A percentile compares a stretch with the other conserved stretches of the same genome.
Conservation (phyloP, 2,329 filamentous ascomycete species). For the Podosphaera xanthii region DNA sequence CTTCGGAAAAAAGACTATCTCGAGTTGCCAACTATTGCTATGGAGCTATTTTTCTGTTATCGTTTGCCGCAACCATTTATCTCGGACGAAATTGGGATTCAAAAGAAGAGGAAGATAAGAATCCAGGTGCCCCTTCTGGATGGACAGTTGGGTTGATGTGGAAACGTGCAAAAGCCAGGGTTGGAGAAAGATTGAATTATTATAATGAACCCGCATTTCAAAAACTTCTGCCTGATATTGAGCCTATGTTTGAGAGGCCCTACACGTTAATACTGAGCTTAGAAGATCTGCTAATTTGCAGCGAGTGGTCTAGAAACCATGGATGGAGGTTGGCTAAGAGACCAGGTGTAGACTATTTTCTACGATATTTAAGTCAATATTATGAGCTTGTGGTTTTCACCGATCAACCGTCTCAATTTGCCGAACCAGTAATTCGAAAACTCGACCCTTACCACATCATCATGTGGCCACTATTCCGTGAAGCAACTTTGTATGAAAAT, state of each 20-base stretch:
- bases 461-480: constrained; percentile 81
- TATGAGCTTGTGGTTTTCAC: constrained; percentile 97
- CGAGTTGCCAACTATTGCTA: constrained; percentile 58
- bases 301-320: constrained; percentile 81
- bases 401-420: constrained; percentile 60
- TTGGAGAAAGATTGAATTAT: constrained; percentile 59
- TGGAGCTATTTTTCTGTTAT: constrained; percentile 31
- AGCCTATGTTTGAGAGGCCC: constrained; percentile 59
- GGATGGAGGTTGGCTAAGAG: constrained; percentile 91
- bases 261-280: constrained; percentile 84
- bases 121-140: constrained; percentile 54
- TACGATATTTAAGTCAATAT: constrained; percentile 91
- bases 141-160: constrained; percentile 60
- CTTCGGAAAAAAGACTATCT: constrained; percentile 60
- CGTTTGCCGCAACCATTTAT: constrained; percentile 33
- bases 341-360: constrained; percentile 88
- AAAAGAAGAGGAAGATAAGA: constrained; percentile 44
- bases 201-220: constrained; percentile 92
- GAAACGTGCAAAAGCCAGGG: constrained; percentile 52
- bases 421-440: constrained; percentile 74
- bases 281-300: constrained; percentile 85
- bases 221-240: constrained; percentile 67
- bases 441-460: constrained; percentile 89
- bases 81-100: constrained; percentile 72
- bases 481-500: constrained; percentile 92